Conservation (phyloP, 1,139 yeast genomes). For the Diutina sp. region DNA sequence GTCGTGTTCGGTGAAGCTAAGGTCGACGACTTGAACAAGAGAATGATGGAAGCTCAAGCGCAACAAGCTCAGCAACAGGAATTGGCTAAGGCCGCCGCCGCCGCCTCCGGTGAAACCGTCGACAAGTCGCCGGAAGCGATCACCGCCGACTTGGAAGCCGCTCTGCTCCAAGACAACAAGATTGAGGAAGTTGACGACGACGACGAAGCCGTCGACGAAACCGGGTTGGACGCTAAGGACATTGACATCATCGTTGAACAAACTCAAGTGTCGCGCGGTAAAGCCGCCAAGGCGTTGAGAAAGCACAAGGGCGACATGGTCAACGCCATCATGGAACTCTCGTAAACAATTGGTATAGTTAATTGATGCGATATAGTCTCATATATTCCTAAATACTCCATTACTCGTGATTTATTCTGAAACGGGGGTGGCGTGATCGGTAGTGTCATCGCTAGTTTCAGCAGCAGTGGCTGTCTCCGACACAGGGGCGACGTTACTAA, state of each 20-base stretch:
- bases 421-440: too few relatives aligned
- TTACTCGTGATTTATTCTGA: too few relatives aligned
- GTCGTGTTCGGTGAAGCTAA: constrained; percentile 97
- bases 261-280: constrained; percentile 75
- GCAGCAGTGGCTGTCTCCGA: too few relatives aligned
- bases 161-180: constrained; percentile 39
- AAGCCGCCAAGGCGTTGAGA: constrained; percentile 85
- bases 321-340: constrained; percentile 87
- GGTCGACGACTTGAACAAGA: constrained; percentile 81
- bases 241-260: constrained; percentile 79
- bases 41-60: constrained; percentile 53
- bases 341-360: constrained; percentile 15
- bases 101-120: constrained; percentile 14
- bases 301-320: constrained; percentile 90
- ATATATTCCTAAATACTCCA: too few relatives aligned
- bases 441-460: too few relatives aligned
- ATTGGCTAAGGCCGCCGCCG: constrained; percentile 49
- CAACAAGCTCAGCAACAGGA: constrained; percentile 34
- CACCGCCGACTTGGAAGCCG: constrained; percentile 84
- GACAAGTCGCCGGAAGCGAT: constrained; percentile 64
- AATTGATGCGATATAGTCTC: background rate
- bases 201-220: constrained; percentile 60
- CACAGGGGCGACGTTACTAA: background rate
- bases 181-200: constrained; percentile 37
- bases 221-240: constrained; percentile 72